Conservation (phyloP, 2,329 filamentous ascomycete genomes). For the Fusarium cicatricum region DNA sequence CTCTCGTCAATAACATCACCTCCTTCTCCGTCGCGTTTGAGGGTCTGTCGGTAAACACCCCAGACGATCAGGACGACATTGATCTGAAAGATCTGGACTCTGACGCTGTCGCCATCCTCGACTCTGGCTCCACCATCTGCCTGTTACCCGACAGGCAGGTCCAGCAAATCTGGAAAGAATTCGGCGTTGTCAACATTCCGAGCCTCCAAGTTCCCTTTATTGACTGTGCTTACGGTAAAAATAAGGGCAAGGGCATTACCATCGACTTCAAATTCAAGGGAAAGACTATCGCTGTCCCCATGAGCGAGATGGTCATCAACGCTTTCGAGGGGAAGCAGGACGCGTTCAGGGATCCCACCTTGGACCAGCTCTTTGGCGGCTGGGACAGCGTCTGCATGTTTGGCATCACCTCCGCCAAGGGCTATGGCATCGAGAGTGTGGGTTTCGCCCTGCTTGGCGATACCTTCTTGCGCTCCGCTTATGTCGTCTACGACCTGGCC, state of each 20-base stretch:
- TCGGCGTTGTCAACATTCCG: constrained; percentile 57
- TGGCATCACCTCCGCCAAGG: constrained; percentile 57
- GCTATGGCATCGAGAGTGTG: constrained; percentile 43
- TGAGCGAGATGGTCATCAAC: constrained; percentile 63
- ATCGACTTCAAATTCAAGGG: constrained; percentile 63
- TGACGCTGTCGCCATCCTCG: constrained; percentile 73
- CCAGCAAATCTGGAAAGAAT: constrained; percentile 57
- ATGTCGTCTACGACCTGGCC: constrained; percentile 63
- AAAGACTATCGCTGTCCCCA: constrained; percentile 57
- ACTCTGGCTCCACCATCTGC: constrained; percentile 76
- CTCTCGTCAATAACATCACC: constrained; percentile 52
- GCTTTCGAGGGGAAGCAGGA: constrained; percentile 49
- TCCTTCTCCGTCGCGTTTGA: constrained; percentile 48
- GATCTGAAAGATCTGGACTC: constrained; percentile 51
- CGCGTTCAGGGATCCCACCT: constrained; percentile 50
- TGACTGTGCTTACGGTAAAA: constrained; percentile 58
- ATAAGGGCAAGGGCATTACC: constrained; percentile 53
- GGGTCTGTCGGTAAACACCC: constrained; percentile 50
- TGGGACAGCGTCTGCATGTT: constrained; percentile 61
- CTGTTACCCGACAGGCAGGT: constrained; percentile 71
- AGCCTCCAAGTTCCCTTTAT: constrained; percentile 58
- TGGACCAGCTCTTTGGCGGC: constrained; percentile 46
- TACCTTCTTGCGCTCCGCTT: constrained; percentile 65
- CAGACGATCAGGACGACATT: constrained; percentile 42
- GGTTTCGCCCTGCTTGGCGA: constrained; percentile 62